Percentiles rank a stretch among this genome's conserved stretches.
Evolutionary conservation across 768 basidiomycete genomes (phyloP).

Genomic region (Mycena floridula): DNA sequence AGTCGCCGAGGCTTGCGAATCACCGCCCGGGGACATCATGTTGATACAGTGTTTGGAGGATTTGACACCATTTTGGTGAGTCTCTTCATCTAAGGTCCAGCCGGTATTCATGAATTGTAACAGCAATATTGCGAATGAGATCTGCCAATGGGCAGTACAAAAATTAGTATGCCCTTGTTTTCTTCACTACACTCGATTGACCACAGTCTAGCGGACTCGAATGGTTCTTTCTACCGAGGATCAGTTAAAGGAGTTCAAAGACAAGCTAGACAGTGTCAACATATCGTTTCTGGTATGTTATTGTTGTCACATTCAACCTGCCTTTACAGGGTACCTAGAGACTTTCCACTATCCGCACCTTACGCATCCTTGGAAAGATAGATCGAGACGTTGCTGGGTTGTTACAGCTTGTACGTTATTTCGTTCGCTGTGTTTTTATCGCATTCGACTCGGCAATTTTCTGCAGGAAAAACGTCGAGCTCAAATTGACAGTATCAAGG

Average conservation of each 20-base stretch:
- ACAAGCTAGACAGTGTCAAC: neutral
- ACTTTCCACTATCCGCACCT: neutral
- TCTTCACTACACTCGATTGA: neutral
- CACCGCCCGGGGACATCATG: neutral
- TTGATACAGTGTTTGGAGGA: neutral
- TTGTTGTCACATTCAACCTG: neutral
- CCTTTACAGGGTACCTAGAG: neutral
- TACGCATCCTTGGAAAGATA: neutral
- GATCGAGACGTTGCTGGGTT: neutral
- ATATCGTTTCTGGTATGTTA: neutral
- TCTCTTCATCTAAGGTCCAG: neutral
- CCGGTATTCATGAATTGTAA: neutral
- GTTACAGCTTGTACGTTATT: neutral
- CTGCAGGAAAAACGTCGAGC: neutral
- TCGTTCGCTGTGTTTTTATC: neutral
- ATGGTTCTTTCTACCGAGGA: too few species aligned
- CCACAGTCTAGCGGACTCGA: too few species aligned
- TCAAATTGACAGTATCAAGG: neutral
- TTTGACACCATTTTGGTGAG: neutral
- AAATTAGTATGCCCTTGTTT: neutral
- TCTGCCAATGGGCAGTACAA: neutral
- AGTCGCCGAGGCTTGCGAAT: neutral
- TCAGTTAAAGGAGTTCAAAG: neutral
- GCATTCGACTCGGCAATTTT: neutral
- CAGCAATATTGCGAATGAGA: neutral